Evolutionary conservation across 225 moss, liverwort and hornwort species (phyloP), one percentile per base, ranked within the genome.

Genomic region (Neckera pumila): DNA sequence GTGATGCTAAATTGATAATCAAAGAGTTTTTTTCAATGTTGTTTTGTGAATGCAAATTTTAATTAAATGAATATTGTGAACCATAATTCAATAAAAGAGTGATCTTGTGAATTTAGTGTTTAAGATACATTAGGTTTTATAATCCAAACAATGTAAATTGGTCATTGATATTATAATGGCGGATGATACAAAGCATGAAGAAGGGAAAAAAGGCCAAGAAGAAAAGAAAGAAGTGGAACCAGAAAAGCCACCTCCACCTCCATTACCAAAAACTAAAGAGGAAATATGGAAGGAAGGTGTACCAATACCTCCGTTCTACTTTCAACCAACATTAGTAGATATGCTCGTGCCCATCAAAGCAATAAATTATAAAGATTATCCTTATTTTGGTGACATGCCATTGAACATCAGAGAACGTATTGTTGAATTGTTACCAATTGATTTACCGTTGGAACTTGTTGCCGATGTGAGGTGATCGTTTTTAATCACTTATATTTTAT

Each of bases 271-370:
- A 20, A 59, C 64, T 5, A 92, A 93, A 61, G 90, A 90, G 14
- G 91, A 90, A 75, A 3, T 89, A 56, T 92, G 90, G 92, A 94
- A 90, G 23, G 90, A 90, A 66, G 86, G 78, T 38, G 33, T 91
- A 64, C 91, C 88, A 47, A 87, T 96, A 84, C 95, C 95, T 36
- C 89, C 71, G 3, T 85, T 89, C 9, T 95, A 91, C 73, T 96
- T 96, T 88, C 91, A 93, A 81, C 94, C 97, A 59, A 88, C 96
- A 17, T 90, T 99, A 9, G 89, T 95, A n/a, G 97, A 99, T 89
- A 79, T 96, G 81, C 94, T 97, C 87, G 91, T 94, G 12, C 92
- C 95, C 2, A 91, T 99, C 14, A 93, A 94, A 90, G 95, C 93
- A 64, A 53, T 69, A 38, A 90, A 95, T 84, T 97, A 95, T 40